phyloP scores from a whole-genome alignment of 306 rosid species.

The Ziziphus jujuba region DNA sequence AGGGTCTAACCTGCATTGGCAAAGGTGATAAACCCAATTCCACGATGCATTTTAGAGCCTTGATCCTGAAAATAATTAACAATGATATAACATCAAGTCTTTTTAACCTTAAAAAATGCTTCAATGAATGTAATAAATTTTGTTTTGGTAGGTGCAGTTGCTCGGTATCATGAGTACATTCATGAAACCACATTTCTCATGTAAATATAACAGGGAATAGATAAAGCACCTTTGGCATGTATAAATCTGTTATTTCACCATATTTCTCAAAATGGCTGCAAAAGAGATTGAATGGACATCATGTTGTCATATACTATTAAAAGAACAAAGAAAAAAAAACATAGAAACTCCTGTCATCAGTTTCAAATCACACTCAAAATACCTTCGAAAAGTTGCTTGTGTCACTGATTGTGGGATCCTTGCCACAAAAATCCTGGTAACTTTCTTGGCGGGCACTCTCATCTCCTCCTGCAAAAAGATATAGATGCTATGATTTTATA shows the following conservation, averaged over 20 bases:
- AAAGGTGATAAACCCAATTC: slow-evolving; percentile 94
- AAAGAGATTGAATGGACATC: slow-evolving; percentile 8
- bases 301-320: not conserved
- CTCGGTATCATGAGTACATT: not conserved
- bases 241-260: slow-evolving; percentile 94
- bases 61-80: slow-evolving; percentile 56
- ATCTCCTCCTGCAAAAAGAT: slow-evolving; percentile 80
- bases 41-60: slow-evolving; percentile 87
- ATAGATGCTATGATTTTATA: not conserved
- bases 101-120: not conserved
- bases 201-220: slow-evolving; percentile 4
- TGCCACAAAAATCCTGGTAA: slow-evolving; percentile 90
- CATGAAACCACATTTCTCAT: not conserved
- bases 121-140: not conserved
- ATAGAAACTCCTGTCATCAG: not conserved
- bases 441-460: slow-evolving; percentile 86
- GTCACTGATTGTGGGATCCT: slow-evolving; percentile 90
- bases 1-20: slow-evolving; percentile 79
- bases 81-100: too few species aligned
- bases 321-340: not conserved
- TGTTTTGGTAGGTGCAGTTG: too few species aligned
- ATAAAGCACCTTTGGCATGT: slow-evolving; percentile 90
- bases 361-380: slow-evolving; percentile 26
- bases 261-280: slow-evolving; percentile 96
- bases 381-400: slow-evolving; percentile 84